Evolutionary conservation across 768 basidiomycete genomes (phyloP).

Genomic region (Boletus sp.): DNA sequence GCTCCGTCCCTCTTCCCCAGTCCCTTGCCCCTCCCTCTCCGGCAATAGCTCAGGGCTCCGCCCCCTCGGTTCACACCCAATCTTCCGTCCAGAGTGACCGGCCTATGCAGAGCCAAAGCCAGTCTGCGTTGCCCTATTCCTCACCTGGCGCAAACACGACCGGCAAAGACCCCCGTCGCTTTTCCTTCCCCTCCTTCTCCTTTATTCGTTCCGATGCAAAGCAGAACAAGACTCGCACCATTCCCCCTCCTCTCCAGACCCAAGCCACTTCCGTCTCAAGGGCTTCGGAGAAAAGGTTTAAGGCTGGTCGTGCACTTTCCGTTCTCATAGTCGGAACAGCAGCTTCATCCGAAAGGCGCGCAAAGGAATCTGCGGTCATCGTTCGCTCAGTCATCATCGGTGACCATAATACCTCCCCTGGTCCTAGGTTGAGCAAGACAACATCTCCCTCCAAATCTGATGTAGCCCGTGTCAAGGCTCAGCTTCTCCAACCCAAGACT

Average conservation of each 20-base stretch:
- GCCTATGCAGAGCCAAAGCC: slow-evolving; percentile 27
- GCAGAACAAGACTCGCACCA: slow-evolving; percentile 21
- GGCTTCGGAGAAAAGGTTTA: slow-evolving; percentile 42
- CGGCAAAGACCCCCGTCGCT: slow-evolving; percentile 37
- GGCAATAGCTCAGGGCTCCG: not conserved
- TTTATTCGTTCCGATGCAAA: slow-evolving; percentile 39
- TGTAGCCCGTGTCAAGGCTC: slow-evolving; percentile 62
- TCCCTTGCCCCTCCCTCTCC: slow-evolving; percentile 22
- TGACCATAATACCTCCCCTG: slow-evolving; percentile 29
- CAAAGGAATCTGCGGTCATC: slow-evolving; percentile 60
- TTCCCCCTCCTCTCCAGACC: slow-evolving; percentile 8
- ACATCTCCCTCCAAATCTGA: slow-evolving; percentile 47
- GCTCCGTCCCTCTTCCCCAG: slow-evolving; percentile 9
- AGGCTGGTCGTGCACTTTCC: slow-evolving; percentile 35
- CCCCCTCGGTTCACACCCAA: slow-evolving; percentile 11
- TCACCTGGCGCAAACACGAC: slow-evolving; percentile 1
- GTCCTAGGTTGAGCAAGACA: slow-evolving; percentile 38
- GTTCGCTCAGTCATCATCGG: slow-evolving; percentile 73
- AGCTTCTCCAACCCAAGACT: slow-evolving; percentile 62
- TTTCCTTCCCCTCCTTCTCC: slow-evolving; percentile 48
- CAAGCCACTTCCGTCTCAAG: slow-evolving; percentile 35
- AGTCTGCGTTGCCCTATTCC: slow-evolving; percentile 29
- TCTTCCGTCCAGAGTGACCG: slow-evolving; percentile 17
- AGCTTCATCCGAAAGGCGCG: slow-evolving; percentile 52
- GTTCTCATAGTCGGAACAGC: slow-evolving; percentile 28